Base-by-base conservation (phyloP, 352 stramenopile species). In the Pythium apleroticum region DNA sequence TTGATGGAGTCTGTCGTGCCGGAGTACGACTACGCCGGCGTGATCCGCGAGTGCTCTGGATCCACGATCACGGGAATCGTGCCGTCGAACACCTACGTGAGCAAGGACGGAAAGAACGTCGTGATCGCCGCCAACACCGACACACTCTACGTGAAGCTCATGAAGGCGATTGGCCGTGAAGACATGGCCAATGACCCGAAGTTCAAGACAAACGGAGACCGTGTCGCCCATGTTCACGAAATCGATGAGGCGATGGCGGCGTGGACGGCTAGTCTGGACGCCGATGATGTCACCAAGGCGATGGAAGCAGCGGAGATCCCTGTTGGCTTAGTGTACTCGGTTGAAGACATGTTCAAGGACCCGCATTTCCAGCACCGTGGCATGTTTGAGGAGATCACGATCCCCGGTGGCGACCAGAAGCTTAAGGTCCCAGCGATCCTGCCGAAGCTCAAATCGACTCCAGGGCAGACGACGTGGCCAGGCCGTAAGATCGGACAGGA, bases 41-140 rank as follows among this genome's bases (percentile, higher is more conserved):
- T 81, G 12, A 65, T 95, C 48, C 88, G 88, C 20, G 81, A 94
- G 68, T 91, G 86, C 57, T 96, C 88, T 1, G 88, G 88, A 3
- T 95, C 86, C 7, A 96, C 88, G 8, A 89, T 96, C 58, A 96
- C 86, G 20, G 88, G 88, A 48, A 95, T 96, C 41, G 88, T 96
- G 15, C 88, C 88, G 2, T 92, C 84, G 24, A 94, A 95, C 65
- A 96, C 88, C 37, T 97, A 96, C 75, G 72, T 82, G 49, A 91
- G 77, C 28, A 75, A 75, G 15, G 86, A 96, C 71, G 77, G 77
- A 25, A 96, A 97, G 76, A 77, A 90, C 48, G 84, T 97, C 14
- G 88, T 96, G 9, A 77, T 97, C 52, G 88, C 87, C 4, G 86
- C 86, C 53, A 97, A 95, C 68, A 93, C 84, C 11, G 84, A 95